Evolutionary conservation across 352 stramenopile species (phyloP), one percentile per base, ranked within the genome.

Genomic region (Elongisporangium anandrum): DNA sequence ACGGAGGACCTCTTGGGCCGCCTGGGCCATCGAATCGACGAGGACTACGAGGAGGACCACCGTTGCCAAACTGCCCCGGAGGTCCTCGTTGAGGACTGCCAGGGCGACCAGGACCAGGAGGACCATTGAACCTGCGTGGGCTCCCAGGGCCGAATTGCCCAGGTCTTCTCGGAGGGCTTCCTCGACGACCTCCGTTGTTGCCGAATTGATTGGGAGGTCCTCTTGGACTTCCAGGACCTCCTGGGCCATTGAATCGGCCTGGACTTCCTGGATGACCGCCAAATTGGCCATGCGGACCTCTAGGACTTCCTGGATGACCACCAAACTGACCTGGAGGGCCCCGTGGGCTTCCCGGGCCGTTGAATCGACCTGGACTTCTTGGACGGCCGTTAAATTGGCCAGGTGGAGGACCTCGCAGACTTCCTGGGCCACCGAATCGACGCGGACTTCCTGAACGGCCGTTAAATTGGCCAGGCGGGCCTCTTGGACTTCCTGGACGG

Each of bases 1-100:
- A 71, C 20, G 45, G 59, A 65, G 29, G 29, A 41, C 29, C 29
- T 41, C 29, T 41, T 13, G 29, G 29, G 9, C 70, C 64, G 51
- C 59, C 65, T 62, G 61, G 26, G 50, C 57, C 53, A 50, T 58
- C 53, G 39, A 58, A 58, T 5, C 53, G 53, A 12, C 53, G 29
- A 23, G 16, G 16, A 2, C 19, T 45, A 16, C 19, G 24, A 55
- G 50, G 50, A 45, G 22, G 29, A 22, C 23, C 50, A 21, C 21
- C 22, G 15, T 29, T 29, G 21, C 50, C 50, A n/a, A 55, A 39
- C 29, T 41, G 29, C 1, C 29, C 29, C 29, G 29, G 9, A 41
- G 29, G 29, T 13, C 29, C 29, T 15, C 29, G 29, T 15, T 41
- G 29, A 41, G 29, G 29, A 13, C 29, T 41, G 29, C 29, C 29